phyloP scores from a whole-genome alignment of 208 protist species.

The Leishmania tropica region DNA sequence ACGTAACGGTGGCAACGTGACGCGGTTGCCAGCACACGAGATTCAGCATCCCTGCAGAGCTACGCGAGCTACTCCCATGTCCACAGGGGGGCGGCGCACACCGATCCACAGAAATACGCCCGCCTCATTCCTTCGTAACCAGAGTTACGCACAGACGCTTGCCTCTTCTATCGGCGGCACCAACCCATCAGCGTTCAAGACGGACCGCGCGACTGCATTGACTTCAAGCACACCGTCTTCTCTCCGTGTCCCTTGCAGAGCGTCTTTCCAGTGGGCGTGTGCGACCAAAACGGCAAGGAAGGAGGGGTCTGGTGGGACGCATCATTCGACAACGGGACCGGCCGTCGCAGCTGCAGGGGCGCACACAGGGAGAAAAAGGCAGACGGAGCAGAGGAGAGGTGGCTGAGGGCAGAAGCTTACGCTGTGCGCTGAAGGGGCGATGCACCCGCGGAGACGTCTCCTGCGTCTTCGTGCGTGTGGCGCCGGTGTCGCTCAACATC shows the following conservation, averaged over 20 bases:
- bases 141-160: background rate
- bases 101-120: background rate
- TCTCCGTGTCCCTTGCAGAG: background rate
- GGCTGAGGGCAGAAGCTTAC: background rate
- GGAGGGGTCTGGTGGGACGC: too few species aligned
- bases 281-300: background rate
- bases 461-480: background rate
- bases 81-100: background rate
- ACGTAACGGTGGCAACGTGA: background rate
- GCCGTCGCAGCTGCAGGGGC: background rate
- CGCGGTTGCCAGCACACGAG: background rate
- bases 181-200: background rate
- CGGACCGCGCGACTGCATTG: background rate
- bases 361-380: background rate
- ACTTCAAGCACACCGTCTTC: background rate
- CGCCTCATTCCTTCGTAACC: background rate
- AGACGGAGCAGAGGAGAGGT: background rate
- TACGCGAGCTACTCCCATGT: background rate
- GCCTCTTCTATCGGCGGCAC: background rate
- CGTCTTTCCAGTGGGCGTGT: background rate
- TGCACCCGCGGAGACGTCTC: constrained; percentile 5
- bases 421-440: background rate
- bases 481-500: background rate
- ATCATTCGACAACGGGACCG: background rate
- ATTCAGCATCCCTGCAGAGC: background rate